phyloP scores from a whole-genome alignment of 208 protist species.

The Porcisia hertigi region DNA sequence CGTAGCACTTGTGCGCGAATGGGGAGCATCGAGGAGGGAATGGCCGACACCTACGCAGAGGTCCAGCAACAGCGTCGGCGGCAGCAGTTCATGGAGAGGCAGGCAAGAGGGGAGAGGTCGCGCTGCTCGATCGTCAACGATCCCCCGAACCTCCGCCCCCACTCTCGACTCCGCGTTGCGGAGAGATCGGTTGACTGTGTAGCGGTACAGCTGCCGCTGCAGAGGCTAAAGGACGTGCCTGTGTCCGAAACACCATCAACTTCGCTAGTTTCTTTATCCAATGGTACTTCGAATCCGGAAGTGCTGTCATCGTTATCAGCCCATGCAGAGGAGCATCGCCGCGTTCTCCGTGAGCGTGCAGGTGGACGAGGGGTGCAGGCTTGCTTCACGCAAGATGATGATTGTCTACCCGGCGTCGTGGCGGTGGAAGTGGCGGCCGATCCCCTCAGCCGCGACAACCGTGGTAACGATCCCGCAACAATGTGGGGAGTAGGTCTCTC shows the following conservation, averaged over 20 bases:
- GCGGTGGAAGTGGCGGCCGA: slow-evolving; percentile 13
- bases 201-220: slow-evolving; percentile 30
- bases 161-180: not conserved
- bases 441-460: not conserved
- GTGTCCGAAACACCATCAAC: not conserved
- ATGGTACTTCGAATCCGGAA: not conserved
- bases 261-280: not conserved
- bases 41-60: slow-evolving; percentile 15
- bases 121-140: not conserved
- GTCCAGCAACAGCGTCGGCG: slow-evolving; percentile 5
- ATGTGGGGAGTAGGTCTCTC: not conserved
- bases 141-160: not conserved
- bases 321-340: no score
- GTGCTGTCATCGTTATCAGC: not conserved
- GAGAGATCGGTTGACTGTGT: slow-evolving; percentile 26
- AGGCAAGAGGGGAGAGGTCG: not conserved
- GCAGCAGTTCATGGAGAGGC: not conserved
- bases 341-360: no score
- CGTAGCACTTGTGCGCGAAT: not conserved
- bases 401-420: not conserved
- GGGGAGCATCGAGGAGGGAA: slow-evolving; percentile 3
- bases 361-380: not conserved
- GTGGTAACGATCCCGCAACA: not conserved
- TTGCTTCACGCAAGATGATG: not conserved
- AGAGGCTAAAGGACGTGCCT: not conserved